Conservation (phyloP, 83 land plant species). For the Diphasiastrum complanatum region DNA sequence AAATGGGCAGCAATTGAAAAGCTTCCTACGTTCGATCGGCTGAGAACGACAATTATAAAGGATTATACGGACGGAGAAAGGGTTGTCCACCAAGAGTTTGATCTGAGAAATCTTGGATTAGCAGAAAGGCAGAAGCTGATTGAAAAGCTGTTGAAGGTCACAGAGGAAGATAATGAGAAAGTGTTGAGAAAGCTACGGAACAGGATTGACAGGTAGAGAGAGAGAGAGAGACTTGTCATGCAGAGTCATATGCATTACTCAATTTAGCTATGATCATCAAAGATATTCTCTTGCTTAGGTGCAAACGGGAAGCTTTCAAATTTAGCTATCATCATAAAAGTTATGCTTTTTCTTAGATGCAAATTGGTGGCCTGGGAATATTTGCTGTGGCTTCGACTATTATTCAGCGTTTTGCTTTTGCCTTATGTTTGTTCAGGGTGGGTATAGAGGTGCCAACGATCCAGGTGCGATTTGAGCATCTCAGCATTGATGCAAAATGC, state of each 20-base stretch:
- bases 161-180: slow-evolving; percentile 33
- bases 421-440: slow-evolving; percentile 23
- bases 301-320: neutral
- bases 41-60: slow-evolving; percentile 28
- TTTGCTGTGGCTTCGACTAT: too few species aligned
- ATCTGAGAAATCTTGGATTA: slow-evolving; percentile 21
- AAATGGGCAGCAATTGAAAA: slow-evolving; percentile 41
- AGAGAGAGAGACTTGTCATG: neutral
- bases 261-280: too few species aligned
- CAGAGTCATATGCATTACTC: too few species aligned
- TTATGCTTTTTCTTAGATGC: too few species aligned
- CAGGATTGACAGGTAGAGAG: slow-evolving; percentile 29
- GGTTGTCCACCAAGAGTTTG: slow-evolving; percentile 22
- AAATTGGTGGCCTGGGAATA: too few species aligned
- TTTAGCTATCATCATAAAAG: neutral
- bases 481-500: slow-evolving; percentile 25
- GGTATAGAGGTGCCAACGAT: slow-evolving; percentile 31
- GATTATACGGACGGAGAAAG: slow-evolving; percentile 11
- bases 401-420: too few species aligned
- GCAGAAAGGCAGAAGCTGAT: slow-evolving; percentile 26
- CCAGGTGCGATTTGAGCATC: slow-evolving; percentile 30
- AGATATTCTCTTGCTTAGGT: neutral
- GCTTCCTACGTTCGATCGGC: slow-evolving; percentile 33
- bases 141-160: slow-evolving; percentile 20
- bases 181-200: slow-evolving; percentile 25